Percentiles rank a stretch among this genome's conserved stretches.
These are phyloP conservation scores for Globomyces sp. DNA, from an alignment of 371 early-diverging fungal genomes.

Conservation along the genomic window DNA sequence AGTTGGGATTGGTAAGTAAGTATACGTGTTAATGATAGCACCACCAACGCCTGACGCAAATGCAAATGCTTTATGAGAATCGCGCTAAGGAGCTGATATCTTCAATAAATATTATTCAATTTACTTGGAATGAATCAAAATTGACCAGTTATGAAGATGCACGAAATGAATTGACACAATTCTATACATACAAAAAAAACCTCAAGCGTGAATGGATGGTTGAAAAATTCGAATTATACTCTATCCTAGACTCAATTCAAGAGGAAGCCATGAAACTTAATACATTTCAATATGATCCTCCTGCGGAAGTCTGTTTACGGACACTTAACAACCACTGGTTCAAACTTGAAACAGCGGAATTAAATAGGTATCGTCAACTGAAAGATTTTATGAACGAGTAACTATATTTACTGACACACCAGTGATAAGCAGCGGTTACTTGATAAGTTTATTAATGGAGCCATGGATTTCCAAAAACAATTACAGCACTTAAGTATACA, in stretches of 20 bases:
- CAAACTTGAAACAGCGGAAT: slow-evolving; percentile 70
- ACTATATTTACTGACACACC: not conserved
- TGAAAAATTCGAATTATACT: slow-evolving; percentile 80
- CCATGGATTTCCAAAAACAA: slow-evolving; percentile 67
- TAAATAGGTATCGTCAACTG: slow-evolving; percentile 69
- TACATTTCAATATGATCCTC: slow-evolving; percentile 80
- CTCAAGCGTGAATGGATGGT: slow-evolving; percentile 84
- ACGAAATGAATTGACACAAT: slow-evolving; percentile 67
- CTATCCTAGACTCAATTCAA: slow-evolving; percentile 85
- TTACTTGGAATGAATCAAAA: slow-evolving; percentile 62
- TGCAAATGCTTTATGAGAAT: slow-evolving; percentile 86
- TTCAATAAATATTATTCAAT: slow-evolving; percentile 59
- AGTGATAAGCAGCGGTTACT: slow-evolving; percentile 56
- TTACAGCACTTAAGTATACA: slow-evolving; percentile 66
- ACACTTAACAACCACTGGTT: slow-evolving; percentile 81
- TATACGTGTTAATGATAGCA: slow-evolving; percentile 42
- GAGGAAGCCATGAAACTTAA: slow-evolving; percentile 93
- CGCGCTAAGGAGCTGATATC: slow-evolving; percentile 70
- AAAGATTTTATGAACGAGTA: slow-evolving; percentile 79
- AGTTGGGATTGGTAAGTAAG: slow-evolving; percentile 69
- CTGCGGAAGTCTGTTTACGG: slow-evolving; percentile 65
- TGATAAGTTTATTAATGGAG: slow-evolving; percentile 72
- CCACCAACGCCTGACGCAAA: slow-evolving; percentile 78
- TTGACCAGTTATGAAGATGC: slow-evolving; percentile 75
- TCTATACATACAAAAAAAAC: slow-evolving; percentile 75